Evolutionary conservation across 352 stramenopile species (phyloP).

Genomic region (Sclerospora graminicola): DNA sequence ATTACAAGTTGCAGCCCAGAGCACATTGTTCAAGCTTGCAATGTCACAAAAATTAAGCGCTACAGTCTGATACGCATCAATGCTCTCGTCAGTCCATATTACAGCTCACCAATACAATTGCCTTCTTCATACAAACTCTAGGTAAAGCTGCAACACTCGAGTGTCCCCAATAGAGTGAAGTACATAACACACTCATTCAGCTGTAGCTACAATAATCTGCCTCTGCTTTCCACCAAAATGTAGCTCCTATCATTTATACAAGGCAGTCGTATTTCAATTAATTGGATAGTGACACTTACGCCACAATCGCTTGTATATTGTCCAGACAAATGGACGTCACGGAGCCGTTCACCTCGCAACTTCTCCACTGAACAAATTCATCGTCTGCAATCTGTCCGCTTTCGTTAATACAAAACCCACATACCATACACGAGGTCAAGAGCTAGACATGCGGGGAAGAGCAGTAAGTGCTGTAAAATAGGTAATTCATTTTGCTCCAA

Average conservation of each 20-base stretch:
- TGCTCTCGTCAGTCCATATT: conserved; percentile 1
- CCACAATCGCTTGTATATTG: conserved; percentile 20
- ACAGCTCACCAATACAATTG: not conserved
- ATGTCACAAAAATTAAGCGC: conserved; percentile 62
- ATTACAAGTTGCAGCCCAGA: conserved; percentile 58
- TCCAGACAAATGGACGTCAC: conserved; percentile 65
- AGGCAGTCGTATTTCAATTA: not conserved
- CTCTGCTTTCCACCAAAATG: conserved; percentile 14
- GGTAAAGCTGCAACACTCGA: conserved; percentile 40
- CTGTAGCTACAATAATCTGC: conserved; percentile 63
- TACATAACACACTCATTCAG: conserved; percentile 55
- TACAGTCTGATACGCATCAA: conserved; percentile 31
- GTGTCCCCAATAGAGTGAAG: conserved; percentile 43
- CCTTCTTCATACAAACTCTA: conserved; percentile 49
- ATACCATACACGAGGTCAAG: no score
- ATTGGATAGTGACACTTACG: conserved; percentile 22
- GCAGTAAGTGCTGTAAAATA: no score
- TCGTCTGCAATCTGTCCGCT: conserved; percentile 32
- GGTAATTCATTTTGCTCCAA: no score
- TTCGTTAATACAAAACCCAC: no score
- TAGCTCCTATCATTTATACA: not conserved
- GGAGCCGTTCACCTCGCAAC: conserved; percentile 51
- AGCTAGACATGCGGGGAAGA: no score
- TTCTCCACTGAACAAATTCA: conserved; percentile 42
- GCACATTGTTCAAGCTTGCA: conserved; percentile 32